A percentile compares a stretch with the other conserved stretches of the same genome.
phyloP scores from a whole-genome alignment of 495 filamentous ascomycete species.

The Penicillium steckii region DNA sequence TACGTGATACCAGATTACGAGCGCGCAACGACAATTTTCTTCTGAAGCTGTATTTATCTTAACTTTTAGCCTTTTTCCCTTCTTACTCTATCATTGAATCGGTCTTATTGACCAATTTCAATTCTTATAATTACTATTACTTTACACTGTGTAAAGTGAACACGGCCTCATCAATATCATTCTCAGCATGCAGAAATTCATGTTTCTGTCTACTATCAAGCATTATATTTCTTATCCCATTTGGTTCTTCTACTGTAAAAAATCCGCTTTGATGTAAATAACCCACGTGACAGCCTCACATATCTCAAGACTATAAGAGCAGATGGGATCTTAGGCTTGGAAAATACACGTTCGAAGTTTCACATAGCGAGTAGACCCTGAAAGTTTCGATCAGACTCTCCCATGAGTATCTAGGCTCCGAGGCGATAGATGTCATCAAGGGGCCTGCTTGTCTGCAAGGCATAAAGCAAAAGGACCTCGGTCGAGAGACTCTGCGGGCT shows the following conservation, averaged over 20 bases:
- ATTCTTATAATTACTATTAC: too few relatives aligned
- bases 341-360: not conserved
- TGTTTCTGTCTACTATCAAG: too few relatives aligned
- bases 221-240: too few relatives aligned
- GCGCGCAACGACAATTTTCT: slow-evolving; percentile 28
- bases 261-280: too few relatives aligned
- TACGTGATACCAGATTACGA: slow-evolving; percentile 42
- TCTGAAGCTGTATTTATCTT: slow-evolving; percentile 37
- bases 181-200: too few relatives aligned
- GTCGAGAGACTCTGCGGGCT: not conserved
- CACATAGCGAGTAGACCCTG: not conserved
- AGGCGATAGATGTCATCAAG: not conserved
- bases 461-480: slow-evolving; percentile 5
- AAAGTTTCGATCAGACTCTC: slow-evolving; percentile 1
- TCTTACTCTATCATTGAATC: not conserved
- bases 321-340: not conserved
- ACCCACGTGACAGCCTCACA: too few relatives aligned
- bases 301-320: too few relatives aligned
- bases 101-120: not conserved
- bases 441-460: slow-evolving; percentile 7
- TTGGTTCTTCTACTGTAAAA: too few relatives aligned
- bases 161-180: too few relatives aligned
- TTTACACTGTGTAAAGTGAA: too few relatives aligned
- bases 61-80: slow-evolving; percentile 15
- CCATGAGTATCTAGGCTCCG: too few relatives aligned